These are phyloP conservation scores for Candida sphagnicola DNA, from an alignment of 805 yeast species.

Conservation along the genomic window DNA sequence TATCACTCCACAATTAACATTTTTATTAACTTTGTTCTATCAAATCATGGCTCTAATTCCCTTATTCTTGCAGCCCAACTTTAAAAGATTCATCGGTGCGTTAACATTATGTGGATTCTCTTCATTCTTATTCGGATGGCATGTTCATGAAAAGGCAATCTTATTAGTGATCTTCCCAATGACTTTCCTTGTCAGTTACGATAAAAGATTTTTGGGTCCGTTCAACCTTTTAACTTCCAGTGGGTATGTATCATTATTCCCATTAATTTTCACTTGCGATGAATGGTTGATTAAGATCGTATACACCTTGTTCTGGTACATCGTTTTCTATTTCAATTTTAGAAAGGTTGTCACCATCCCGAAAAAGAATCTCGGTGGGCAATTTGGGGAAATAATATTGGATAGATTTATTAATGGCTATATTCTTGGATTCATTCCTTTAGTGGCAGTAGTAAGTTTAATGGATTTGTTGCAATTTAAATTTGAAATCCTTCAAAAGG, in stretches of 20 bases:
- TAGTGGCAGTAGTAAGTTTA: constrained; percentile 43
- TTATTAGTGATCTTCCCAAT: constrained; percentile 85
- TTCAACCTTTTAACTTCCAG: constrained; percentile 71
- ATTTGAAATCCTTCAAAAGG: constrained; percentile 49
- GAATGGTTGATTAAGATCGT: constrained; percentile 75
- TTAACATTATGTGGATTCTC: constrained; percentile 88
- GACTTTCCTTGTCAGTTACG: constrained; percentile 68
- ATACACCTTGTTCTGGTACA: constrained; percentile 82
- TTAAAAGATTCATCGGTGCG: constrained; percentile 75
- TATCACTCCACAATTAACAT: constrained; percentile 73
- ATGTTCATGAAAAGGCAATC: constrained; percentile 97
- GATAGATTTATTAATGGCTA: constrained; percentile 70
- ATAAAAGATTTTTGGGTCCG: constrained; percentile 65
- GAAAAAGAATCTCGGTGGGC: constrained; percentile 17
- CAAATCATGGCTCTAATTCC: constrained; percentile 78
- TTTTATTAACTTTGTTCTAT: constrained; percentile 76
- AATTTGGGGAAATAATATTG: constrained; percentile 36
- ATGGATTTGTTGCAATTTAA: constrained; percentile 55
- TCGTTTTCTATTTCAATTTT: constrained; percentile 68
- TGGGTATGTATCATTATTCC: constrained; percentile 86
- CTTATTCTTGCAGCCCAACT: constrained; percentile 63
- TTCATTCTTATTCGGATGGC: constrained; percentile 96
- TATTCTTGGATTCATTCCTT: constrained; percentile 60
- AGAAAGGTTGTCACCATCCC: constrained; percentile 67
- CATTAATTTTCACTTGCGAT: constrained; percentile 73